These are phyloP conservation scores for Aspergillus novofumigatus DNA, from an alignment of 2,329 filamentous ascomycete species.

Conservation along the genomic window DNA sequence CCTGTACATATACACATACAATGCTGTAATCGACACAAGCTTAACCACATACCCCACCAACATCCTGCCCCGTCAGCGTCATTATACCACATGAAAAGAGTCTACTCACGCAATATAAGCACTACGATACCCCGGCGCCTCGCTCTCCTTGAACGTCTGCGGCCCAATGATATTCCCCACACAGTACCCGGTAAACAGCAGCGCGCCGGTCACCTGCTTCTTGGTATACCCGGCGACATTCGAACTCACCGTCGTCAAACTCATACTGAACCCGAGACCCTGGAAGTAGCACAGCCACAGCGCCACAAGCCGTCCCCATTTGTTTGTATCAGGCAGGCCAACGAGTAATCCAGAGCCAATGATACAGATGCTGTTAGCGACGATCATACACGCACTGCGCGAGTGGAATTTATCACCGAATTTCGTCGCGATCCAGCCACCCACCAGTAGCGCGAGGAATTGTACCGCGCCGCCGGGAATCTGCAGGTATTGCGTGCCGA, in stretches of 20 bases:
- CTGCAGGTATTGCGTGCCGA: conserved; percentile 55
- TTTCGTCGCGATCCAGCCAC: no score
- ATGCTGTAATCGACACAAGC: conserved; percentile 44
- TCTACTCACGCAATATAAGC: conserved; percentile 24
- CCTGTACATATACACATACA: conserved; percentile 55
- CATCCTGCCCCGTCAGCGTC: conserved; percentile 39
- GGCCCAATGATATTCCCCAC: conserved; percentile 47
- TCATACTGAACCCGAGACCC: conserved; percentile 51
- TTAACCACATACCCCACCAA: conserved; percentile 53
- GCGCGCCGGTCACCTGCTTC: no score
- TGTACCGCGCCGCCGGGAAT: conserved; percentile 58
- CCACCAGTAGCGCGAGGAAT: conserved; percentile 28
- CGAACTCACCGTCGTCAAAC: conserved; percentile 49
- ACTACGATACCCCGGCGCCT: conserved; percentile 47
- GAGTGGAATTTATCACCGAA: no score
- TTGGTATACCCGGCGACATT: conserved; percentile 41
- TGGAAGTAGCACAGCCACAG: conserved; percentile 57
- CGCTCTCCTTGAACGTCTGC: conserved; percentile 49
- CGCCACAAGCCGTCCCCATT: conserved; percentile 55
- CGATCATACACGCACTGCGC: no score
- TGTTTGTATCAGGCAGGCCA: conserved; percentile 47
- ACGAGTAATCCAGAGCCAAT: conserved; percentile 33
- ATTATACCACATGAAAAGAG: neutral
- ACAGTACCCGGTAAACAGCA: no score
- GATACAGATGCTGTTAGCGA: no score